These are phyloP conservation scores for Linum trigynum DNA, from an alignment of 345 rosid genomes.

Conservation along the genomic window DNA sequence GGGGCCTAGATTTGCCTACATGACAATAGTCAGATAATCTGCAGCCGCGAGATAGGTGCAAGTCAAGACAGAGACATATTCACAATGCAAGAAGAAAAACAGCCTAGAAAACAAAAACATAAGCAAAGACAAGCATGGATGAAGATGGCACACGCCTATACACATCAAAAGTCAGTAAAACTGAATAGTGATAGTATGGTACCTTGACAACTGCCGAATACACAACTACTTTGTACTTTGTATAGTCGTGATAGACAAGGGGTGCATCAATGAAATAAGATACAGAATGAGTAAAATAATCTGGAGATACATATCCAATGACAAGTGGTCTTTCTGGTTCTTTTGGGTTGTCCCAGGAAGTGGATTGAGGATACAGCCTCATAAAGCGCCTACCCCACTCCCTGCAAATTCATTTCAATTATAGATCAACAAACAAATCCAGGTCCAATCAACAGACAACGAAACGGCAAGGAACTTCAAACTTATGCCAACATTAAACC, in stretches of 20 bases:
- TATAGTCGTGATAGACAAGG: constrained; percentile 69
- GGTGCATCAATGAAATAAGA: constrained; percentile 98
- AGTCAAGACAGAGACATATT: not conserved
- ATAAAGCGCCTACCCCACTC: constrained; percentile 98
- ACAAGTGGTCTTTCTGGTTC: constrained; percentile 78
- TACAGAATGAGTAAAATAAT: constrained; percentile 96
- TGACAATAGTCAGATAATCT: not conserved
- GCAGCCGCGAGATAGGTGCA: constrained; percentile 1
- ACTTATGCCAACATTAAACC: not conserved
- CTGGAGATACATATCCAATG: constrained; percentile 96
- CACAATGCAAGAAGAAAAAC: not conserved
- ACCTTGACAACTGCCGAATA: constrained; percentile 99
- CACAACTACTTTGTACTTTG: constrained; percentile 81
- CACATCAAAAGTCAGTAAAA: not conserved
- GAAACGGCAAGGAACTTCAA: not conserved
- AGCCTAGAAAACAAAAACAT: not conserved
- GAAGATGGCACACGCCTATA: not conserved
- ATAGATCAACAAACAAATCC: constrained; percentile 5
- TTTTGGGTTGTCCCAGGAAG: constrained; percentile 86
- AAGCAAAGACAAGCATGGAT: not conserved
- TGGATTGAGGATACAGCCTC: constrained; percentile 62
- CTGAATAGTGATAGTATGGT: not conserved
- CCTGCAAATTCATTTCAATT: constrained; percentile 36
- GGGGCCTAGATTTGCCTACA: not conserved
- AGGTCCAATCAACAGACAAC: not conserved